Percentiles rank a stretch among this genome's conserved stretches.
These are phyloP conservation scores for Rhamnella rubrinervis DNA, from an alignment of 331 rosid genomes.

Conservation along the genomic window DNA sequence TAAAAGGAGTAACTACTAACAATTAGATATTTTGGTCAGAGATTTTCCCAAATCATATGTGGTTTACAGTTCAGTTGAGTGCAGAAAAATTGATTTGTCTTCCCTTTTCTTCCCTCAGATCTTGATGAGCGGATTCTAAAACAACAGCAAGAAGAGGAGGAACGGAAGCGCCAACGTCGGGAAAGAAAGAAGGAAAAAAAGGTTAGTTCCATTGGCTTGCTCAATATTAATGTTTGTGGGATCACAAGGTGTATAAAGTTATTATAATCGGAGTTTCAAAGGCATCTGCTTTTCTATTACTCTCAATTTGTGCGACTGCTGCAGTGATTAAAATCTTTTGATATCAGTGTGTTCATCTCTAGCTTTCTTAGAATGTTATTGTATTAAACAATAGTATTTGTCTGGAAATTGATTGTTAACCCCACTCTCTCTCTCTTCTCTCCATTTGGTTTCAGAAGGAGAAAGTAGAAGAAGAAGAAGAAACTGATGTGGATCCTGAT, in stretches of 20 bases:
- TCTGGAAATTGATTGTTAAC: neutral
- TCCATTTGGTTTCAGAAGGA: constrained; percentile 57
- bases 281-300: neutral
- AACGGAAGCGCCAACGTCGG: constrained; percentile 80
- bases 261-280: neutral
- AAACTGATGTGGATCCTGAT: constrained; percentile 80
- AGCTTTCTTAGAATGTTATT: neutral
- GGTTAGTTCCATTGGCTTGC: constrained; percentile 46
- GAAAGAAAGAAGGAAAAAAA: constrained; percentile 94
- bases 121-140: constrained; percentile 89
- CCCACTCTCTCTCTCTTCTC: neutral
- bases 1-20: constrained; percentile 8
- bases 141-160: constrained; percentile 98
- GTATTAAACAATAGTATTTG: neutral
- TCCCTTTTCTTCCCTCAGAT: constrained; percentile 41
- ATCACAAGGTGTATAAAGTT: neutral
- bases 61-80: neutral
- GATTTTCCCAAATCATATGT: neutral
- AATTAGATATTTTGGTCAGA: constrained; percentile 4
- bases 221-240: constrained; percentile 6
- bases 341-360: neutral
- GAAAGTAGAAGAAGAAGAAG: constrained; percentile 75
- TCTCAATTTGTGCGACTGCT: neutral
- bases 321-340: neutral
- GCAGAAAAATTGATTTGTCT: constrained; percentile 8